phyloP scores from a whole-genome alignment of 208 protist species.

The Crithidia acanthocephali region DNA sequence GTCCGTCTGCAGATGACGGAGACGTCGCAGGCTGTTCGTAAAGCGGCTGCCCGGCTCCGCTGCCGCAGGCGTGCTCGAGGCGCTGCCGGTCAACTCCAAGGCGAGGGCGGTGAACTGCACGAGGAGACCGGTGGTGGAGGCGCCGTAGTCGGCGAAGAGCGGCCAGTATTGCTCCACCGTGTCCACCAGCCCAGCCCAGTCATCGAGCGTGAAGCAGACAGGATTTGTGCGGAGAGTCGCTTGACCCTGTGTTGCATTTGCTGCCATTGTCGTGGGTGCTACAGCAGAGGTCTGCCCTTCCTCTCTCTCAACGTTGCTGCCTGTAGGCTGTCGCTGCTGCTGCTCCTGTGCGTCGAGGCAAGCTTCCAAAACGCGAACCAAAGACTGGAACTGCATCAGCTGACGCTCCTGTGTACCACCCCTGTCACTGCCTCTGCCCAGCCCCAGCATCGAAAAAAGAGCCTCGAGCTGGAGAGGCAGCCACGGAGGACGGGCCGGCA shows the following conservation, averaged over 20 bases:
- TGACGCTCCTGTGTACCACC: constrained; percentile 1
- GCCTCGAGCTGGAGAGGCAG: not conserved
- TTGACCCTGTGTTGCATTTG: not conserved
- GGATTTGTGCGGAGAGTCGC: not conserved
- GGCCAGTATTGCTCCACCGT: constrained; percentile 47
- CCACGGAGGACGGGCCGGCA: not conserved
- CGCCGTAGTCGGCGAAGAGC: constrained; percentile 32
- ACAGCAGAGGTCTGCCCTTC: not conserved
- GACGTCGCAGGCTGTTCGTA: constrained; percentile 24
- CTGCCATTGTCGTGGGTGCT: not conserved
- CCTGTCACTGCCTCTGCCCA: constrained; percentile 8
- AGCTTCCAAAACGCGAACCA: constrained; percentile 72
- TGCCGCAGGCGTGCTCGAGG: constrained; percentile 16
- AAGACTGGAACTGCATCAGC: constrained; percentile 35
- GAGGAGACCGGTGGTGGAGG: constrained; percentile 42
- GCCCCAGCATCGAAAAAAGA: constrained; percentile 17
- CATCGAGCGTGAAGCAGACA: constrained; percentile 37
- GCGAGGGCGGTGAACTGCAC: constrained; percentile 57
- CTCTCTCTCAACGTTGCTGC: not conserved
- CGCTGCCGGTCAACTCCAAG: constrained; percentile 28
- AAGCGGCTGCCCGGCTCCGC: constrained; percentile 17
- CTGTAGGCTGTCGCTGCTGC: not conserved
- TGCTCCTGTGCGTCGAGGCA: constrained; percentile 46
- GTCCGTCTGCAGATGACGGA: constrained; percentile 37
- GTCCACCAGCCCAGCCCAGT: constrained; percentile 47